Conservation (phyloP, 2,329 filamentous ascomycete species). For the Phyllosticta paracitricarpa region DNA sequence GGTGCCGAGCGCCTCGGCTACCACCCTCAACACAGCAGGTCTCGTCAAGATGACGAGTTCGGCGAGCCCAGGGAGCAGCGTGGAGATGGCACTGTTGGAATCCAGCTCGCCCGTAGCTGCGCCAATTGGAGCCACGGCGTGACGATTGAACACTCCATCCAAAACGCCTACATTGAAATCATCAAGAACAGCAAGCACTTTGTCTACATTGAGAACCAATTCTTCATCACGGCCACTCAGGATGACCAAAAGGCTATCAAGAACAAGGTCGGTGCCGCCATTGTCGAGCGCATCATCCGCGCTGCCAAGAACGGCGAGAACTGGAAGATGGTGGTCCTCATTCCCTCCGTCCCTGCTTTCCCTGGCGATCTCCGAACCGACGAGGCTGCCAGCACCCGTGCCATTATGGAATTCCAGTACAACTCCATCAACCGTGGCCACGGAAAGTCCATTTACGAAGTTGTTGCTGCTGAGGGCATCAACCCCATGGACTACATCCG, state of each 20-base stretch:
- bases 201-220: slow-evolving; percentile 76
- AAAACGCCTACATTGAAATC: slow-evolving; percentile 69
- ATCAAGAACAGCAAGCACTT: slow-evolving; percentile 62
- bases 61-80: not conserved
- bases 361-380: slow-evolving; percentile 68
- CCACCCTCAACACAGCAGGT: slow-evolving; percentile 11
- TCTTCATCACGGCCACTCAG: slow-evolving; percentile 76
- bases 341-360: slow-evolving; percentile 73
- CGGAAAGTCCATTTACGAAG: slow-evolving; percentile 67
- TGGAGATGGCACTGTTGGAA: slow-evolving; percentile 18
- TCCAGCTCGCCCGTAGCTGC: slow-evolving; percentile 29
- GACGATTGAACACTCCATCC: slow-evolving; percentile 65
- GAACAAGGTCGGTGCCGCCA: slow-evolving; percentile 69
- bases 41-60: slow-evolving; percentile 20
- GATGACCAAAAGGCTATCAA: slow-evolving; percentile 60
- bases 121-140: slow-evolving; percentile 52
- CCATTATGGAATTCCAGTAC: slow-evolving; percentile 86
- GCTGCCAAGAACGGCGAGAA: slow-evolving; percentile 55
- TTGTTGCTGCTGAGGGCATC: slow-evolving; percentile 53
- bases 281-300: slow-evolving; percentile 66
- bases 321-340: slow-evolving; percentile 68
- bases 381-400: slow-evolving; percentile 63
- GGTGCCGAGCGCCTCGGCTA: slow-evolving; percentile 18
- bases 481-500: slow-evolving; percentile 65
- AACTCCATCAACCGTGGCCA: slow-evolving; percentile 62